Evolutionary conservation across 495 filamentous ascomycete genomes (phyloP).

Genomic region (Cenococcum geophilum): DNA sequence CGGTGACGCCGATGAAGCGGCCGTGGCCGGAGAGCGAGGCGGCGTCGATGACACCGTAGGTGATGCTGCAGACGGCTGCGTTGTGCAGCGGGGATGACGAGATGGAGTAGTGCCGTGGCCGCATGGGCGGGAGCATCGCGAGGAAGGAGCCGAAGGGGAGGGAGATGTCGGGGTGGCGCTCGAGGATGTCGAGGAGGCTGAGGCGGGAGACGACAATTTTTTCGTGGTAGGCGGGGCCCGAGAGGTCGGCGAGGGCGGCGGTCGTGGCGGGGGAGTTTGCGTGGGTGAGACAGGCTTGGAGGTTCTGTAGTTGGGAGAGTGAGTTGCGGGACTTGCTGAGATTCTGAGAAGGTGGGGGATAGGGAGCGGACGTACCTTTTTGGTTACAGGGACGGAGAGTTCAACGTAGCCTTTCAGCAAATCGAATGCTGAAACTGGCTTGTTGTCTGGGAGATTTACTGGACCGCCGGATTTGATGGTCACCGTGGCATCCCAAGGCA

Average conservation of each 20-base stretch:
- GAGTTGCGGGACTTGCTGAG: constrained; percentile 29
- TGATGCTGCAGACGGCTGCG: constrained; percentile 54
- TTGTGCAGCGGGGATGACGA: constrained; percentile 61
- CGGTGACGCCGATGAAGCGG: constrained; percentile 47
- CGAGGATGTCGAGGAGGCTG: constrained; percentile 57
- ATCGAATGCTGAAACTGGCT: constrained; percentile 53
- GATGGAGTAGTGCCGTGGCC: constrained; percentile 66
- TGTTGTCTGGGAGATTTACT: constrained; percentile 52
- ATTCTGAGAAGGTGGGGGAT: constrained; percentile 12
- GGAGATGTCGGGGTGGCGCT: constrained; percentile 49
- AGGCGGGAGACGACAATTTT: constrained; percentile 52
- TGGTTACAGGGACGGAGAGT: constrained; percentile 47
- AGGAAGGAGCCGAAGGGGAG: constrained; percentile 52
- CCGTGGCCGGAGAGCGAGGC: constrained; percentile 42
- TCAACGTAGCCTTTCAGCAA: constrained; percentile 64
- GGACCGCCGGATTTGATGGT: constrained; percentile 43
- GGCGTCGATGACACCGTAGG: constrained; percentile 55
- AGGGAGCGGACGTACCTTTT: constrained; percentile 41
- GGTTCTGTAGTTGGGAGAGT: constrained; percentile 4
- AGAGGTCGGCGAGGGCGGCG: constrained; percentile 34
- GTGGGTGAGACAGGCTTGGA: constrained; percentile 2
- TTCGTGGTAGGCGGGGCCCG: constrained; percentile 46
- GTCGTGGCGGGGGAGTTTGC: not conserved
- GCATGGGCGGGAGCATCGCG: constrained; percentile 64
- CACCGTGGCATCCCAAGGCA: constrained; percentile 53